Evolutionary conservation across 768 basidiomycete genomes (phyloP), one percentile per base, ranked within the genome.

Genomic region (Trametes cingulata): DNA sequence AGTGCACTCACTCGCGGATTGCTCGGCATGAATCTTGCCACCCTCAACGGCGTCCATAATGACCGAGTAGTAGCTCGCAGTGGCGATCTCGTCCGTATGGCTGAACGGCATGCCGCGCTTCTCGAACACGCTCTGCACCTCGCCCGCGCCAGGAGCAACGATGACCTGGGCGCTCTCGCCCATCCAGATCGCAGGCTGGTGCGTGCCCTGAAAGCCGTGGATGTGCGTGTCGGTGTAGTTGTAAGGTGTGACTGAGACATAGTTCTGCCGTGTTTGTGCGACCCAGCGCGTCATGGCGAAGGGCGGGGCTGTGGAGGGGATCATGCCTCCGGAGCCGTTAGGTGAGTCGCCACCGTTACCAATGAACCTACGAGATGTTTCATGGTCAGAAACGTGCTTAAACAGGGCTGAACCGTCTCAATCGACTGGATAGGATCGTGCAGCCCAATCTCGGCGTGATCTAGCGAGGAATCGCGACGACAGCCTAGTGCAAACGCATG

Each of bases 111-210:
- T 74, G 0, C 85, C 86, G 9, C 88, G 78, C 45, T 82, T 72
- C 42, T 85, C 83, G 60, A 91, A 88, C 5, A 75, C 75, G 9
- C 79, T 74, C 40, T 78, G 78, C 1, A 90, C 75, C 3, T 68
- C 57, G 17, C 81, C 80, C 8, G 72, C 71, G 6, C 88, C 88
- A 12, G 89, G 87, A 27, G 80, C 78, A 24, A 91, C 76, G 5
- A 82, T 77, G 2, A 85, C 81, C 47, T 82, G 82, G 0, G 82
- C 89, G 62, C 84, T 88, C 65, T 90, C 89, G 2, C 87, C 91
- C 90, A 93, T 93, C 91, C 90, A 93, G 37, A 93, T 92, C 0
- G 91, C 91, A 12, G 91, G 90, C 64, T 91, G 91, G 54, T 90
- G 85, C 3, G 91, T 92, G 5, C 82, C 90, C 43, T 66, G 60